phyloP scores from a whole-genome alignment of 164 flowering plant species.

The Tetracentron sinense region DNA sequence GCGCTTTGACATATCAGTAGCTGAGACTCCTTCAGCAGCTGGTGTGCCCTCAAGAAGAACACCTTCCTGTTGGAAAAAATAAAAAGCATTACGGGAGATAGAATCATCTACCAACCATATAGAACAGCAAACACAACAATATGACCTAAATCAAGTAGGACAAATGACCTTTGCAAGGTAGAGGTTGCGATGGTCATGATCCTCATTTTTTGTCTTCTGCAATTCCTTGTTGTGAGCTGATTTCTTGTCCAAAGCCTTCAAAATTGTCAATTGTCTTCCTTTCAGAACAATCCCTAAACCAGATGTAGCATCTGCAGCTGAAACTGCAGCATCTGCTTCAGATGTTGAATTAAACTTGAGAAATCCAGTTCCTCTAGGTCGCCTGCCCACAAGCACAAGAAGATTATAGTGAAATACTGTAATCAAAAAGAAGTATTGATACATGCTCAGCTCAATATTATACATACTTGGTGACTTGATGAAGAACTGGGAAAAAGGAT shows the following conservation, averaged over 20 bases:
- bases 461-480: slow-evolving; percentile 75
- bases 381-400: slow-evolving; percentile 45
- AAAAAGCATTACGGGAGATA: slow-evolving; percentile 2
- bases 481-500: slow-evolving; percentile 81
- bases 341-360: slow-evolving; percentile 64
- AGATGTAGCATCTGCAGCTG: slow-evolving; percentile 51
- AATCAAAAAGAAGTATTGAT: background rate
- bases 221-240: slow-evolving; percentile 66
- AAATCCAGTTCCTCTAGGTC: slow-evolving; percentile 93
- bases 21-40: slow-evolving; percentile 93
- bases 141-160: background rate
- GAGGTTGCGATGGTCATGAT: slow-evolving; percentile 74
- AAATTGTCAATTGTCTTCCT: slow-evolving; percentile 71
- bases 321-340: slow-evolving; percentile 66
- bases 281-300: slow-evolving; percentile 68
- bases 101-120: background rate
- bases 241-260: slow-evolving; percentile 86
- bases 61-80: slow-evolving; percentile 61
- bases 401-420: slow-evolving; percentile 1
- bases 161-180: slow-evolving; percentile 71
- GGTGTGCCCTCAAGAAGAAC: slow-evolving; percentile 81
- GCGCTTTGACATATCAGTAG: slow-evolving; percentile 78
- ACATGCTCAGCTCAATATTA: background rate
- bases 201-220: slow-evolving; percentile 57
- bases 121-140: background rate